Conservation (phyloP, 1,139 yeast species). For the Geotrichum candidum region DNA sequence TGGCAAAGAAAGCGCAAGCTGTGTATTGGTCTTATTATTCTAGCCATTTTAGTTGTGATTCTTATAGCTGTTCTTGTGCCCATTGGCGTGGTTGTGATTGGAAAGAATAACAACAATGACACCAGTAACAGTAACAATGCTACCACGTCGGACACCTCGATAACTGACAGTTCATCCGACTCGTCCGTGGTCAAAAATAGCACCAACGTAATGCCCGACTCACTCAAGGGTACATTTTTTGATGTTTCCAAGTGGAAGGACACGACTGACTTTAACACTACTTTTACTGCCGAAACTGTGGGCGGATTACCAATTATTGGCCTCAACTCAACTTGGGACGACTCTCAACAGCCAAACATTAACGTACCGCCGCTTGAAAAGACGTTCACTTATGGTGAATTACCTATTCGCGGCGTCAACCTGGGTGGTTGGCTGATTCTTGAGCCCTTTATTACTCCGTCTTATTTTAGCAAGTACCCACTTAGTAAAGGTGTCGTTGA, state of each 20-base stretch:
- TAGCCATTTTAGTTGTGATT: slow-evolving; percentile 22
- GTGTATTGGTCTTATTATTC: slow-evolving; percentile 19
- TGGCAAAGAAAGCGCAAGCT: slow-evolving; percentile 16
- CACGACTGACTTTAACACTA: slow-evolving; percentile 33
- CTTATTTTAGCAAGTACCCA: slow-evolving; percentile 51
- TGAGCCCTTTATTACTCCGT: slow-evolving; percentile 80
- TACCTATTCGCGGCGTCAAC: slow-evolving; percentile 68
- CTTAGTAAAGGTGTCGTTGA: slow-evolving; percentile 28
- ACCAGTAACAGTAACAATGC: neutral
- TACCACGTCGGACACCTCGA: slow-evolving; percentile 1
- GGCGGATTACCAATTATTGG: slow-evolving; percentile 38
- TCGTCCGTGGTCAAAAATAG: slow-evolving; percentile 2
- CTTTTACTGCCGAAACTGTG: slow-evolving; percentile 34
- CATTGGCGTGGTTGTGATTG: slow-evolving; percentile 30
- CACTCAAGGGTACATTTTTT: slow-evolving; percentile 28
- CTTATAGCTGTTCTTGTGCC: slow-evolving; percentile 32
- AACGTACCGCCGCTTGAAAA: slow-evolving; percentile 29
- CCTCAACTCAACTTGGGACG: slow-evolving; percentile 32
- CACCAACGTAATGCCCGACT: slow-evolving; percentile 22
- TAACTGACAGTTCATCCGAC: neutral
- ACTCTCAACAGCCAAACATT: slow-evolving; percentile 27
- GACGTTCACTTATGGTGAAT: slow-evolving; percentile 42
- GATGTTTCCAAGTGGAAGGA: slow-evolving; percentile 36
- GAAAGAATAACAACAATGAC: slow-evolving; percentile 13
- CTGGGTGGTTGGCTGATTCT: slow-evolving; percentile 89